Evolutionary conservation across 768 basidiomycete species (phyloP).

Genomic region (Lepiota brunneoincarnata): DNA sequence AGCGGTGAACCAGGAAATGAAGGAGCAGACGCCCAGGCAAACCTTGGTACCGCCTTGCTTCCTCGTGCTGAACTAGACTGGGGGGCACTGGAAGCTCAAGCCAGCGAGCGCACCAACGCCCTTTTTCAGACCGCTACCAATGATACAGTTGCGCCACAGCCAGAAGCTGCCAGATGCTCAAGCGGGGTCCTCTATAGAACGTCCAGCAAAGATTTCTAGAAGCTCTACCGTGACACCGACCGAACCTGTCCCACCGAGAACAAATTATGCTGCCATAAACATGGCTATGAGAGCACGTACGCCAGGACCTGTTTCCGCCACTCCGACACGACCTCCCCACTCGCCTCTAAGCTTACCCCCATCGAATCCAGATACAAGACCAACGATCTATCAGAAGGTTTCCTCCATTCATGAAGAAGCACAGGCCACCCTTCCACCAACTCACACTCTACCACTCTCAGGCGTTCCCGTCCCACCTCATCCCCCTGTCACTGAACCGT

Average conservation of each 20-base stretch:
- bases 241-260: not conserved
- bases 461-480: not conserved
- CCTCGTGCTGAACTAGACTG: constrained; percentile 56
- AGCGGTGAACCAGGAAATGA: constrained; percentile 81
- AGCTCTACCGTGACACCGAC: not conserved
- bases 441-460: not conserved
- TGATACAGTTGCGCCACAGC: not conserved
- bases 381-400: not conserved
- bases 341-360: not conserved
- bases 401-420: not conserved
- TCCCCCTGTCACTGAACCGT: not conserved
- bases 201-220: constrained; percentile 3
- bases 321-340: not conserved
- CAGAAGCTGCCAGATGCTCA: not conserved
- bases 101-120: not conserved
- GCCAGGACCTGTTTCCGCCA: not conserved
- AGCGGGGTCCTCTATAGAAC: not conserved
- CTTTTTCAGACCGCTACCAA: not conserved
- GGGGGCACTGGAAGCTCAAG: constrained; percentile 30
- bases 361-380: not conserved
- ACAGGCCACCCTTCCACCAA: not conserved
- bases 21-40: constrained; percentile 76
- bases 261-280: not conserved
- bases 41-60: constrained; percentile 45
- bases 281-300: not conserved